These are phyloP conservation scores for rapeseed (Brassica napus) DNA, from an alignment of 345 rosid genomes.

Conservation along the genomic window Da-Ae NC_063445.1:12521001-12521500, in stretches of 20 bases:
- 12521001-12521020: constrained; percentile 99
- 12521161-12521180: constrained; percentile 95
- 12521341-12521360: no score
- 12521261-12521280: constrained; percentile 96
- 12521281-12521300: constrained; percentile 96
- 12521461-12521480: constrained; percentile 84
- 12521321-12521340: no score
- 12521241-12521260: constrained; percentile 87
- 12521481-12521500: constrained; percentile 88
- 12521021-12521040: constrained; percentile 92
- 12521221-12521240: constrained; percentile 99
- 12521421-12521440: constrained; percentile 83
- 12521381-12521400: constrained; percentile 56
- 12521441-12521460: constrained; percentile 97
- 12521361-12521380: not conserved
- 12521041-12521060: constrained; percentile 96
- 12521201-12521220: constrained; percentile 97
- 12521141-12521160: not conserved
- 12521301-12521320: constrained; percentile 45
- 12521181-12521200: constrained; percentile 95
- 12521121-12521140: not conserved
- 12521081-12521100: no score
- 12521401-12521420: constrained; percentile 99
- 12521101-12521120: no score
- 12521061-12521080: constrained; percentile 99